Evolutionary conservation across 73 alveolate species (phyloP).

Genomic region (Durusdinium trenchii): DNA sequence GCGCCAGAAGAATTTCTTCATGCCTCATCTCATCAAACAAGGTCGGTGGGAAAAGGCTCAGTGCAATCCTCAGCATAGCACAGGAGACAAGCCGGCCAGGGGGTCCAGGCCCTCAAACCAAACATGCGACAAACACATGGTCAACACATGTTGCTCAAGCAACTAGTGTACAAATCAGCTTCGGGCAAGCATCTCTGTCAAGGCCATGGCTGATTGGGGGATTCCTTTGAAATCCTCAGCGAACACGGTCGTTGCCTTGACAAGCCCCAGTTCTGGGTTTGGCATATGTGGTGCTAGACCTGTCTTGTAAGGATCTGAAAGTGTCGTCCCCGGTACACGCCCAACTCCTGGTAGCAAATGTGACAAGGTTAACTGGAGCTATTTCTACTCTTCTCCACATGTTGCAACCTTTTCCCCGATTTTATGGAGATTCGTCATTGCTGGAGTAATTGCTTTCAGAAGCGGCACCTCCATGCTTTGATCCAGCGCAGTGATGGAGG

Average conservation of each 20-base stretch:
- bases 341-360: too few relatives aligned
- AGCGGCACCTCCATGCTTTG: constrained; percentile 22
- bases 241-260: too few relatives aligned
- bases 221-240: constrained; percentile 70
- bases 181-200: constrained; percentile 47
- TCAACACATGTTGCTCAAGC: neutral
- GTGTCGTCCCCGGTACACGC: too few relatives aligned
- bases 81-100: neutral
- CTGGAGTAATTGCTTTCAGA: too few relatives aligned
- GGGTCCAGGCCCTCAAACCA: neutral
- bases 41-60: constrained; percentile 45
- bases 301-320: too few relatives aligned
- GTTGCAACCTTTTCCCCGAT: neutral
- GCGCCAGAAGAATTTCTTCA: constrained; percentile 58
- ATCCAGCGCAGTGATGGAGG: constrained; percentile 83
- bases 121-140: neutral
- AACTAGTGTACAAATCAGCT: neutral
- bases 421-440: too few relatives aligned
- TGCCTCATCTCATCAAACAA: constrained; percentile 19
- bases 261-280: too few relatives aligned
- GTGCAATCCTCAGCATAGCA: constrained; percentile 61
- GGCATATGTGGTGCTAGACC: too few relatives aligned
- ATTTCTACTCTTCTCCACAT: too few relatives aligned
- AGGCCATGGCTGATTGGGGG: constrained; percentile 10
- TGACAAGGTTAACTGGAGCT: too few relatives aligned